Percentiles rank a stretch among this genome's conserved stretches.
Evolutionary conservation across 352 stramenopile genomes (phyloP).

Genomic region (Phytophthora meadii): DNA sequence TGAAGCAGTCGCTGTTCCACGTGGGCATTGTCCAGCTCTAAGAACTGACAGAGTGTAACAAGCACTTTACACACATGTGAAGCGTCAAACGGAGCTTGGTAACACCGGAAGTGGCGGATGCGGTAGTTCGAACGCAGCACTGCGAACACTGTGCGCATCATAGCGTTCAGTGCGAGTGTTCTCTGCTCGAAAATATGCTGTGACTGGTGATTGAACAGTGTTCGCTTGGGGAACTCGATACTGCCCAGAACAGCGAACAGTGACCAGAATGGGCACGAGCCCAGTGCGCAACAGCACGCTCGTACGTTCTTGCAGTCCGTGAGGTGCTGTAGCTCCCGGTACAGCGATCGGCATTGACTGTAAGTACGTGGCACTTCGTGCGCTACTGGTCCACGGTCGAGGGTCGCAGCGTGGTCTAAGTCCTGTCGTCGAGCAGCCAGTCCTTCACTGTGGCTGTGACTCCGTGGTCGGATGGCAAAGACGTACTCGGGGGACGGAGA

Average conservation of each 20-base stretch:
- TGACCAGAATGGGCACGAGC: slow-evolving; percentile 70
- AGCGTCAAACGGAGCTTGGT: slow-evolving; percentile 15
- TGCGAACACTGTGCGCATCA: slow-evolving; percentile 41
- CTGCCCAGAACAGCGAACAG: slow-evolving; percentile 47
- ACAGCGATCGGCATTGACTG: slow-evolving; percentile 61
- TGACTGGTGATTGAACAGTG: slow-evolving; percentile 58
- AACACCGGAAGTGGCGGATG: slow-evolving; percentile 39
- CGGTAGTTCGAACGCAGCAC: slow-evolving; percentile 43
- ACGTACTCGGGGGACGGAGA: slow-evolving; percentile 54
- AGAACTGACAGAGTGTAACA: slow-evolving; percentile 40
- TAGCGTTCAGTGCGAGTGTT: slow-evolving; percentile 28
- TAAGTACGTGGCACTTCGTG: slow-evolving; percentile 63
- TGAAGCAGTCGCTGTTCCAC: slow-evolving; percentile 36
- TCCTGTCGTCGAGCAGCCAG: slow-evolving; percentile 25
- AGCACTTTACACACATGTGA: slow-evolving; percentile 50
- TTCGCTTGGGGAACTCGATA: slow-evolving; percentile 60
- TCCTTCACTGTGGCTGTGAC: slow-evolving; percentile 11
- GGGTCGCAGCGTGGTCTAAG: slow-evolving; percentile 32
- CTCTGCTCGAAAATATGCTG: slow-evolving; percentile 38
- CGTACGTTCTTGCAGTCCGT: slow-evolving; percentile 49
- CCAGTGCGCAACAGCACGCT: slow-evolving; percentile 57
- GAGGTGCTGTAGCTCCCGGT: slow-evolving; percentile 43
- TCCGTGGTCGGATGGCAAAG: slow-evolving; percentile 45
- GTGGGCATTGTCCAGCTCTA: slow-evolving; percentile 36
- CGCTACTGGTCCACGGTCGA: slow-evolving; percentile 22